These are phyloP conservation scores for Polygonum aviculare DNA, from an alignment of 148 eudicot genomes.

Conservation along the genomic window DNA sequence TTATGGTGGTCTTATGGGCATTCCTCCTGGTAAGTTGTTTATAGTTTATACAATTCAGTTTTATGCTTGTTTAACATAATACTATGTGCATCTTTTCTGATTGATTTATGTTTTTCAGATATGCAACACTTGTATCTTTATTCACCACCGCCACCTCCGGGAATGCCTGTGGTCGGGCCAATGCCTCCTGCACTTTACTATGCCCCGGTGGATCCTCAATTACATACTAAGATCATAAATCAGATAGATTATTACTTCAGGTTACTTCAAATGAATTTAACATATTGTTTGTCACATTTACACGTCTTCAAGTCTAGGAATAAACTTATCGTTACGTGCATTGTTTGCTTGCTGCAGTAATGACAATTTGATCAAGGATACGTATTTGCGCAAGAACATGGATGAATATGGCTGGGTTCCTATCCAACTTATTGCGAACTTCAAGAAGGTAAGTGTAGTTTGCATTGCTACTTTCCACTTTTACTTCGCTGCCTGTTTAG, in stretches of 20 bases:
- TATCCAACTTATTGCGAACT: slow-evolving; percentile 54
- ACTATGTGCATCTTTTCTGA: neutral
- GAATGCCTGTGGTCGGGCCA: slow-evolving; percentile 40
- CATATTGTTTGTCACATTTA: neutral
- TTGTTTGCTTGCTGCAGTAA: slow-evolving; percentile 34
- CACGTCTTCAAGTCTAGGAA: neutral
- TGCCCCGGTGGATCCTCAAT: slow-evolving; percentile 38
- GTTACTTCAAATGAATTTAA: slow-evolving; percentile 20
- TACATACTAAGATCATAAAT: slow-evolving; percentile 41
- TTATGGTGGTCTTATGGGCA: slow-evolving; percentile 34
- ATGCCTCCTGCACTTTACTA: slow-evolving; percentile 20
- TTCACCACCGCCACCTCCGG: slow-evolving; percentile 24
- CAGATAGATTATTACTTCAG: slow-evolving; percentile 92
- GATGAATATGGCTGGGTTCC: slow-evolving; percentile 90
- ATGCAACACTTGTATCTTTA: slow-evolving; percentile 23
- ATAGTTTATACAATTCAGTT: neutral
- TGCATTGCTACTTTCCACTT: neutral
- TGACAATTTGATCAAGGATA: slow-evolving; percentile 74
- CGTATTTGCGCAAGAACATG: slow-evolving; percentile 66
- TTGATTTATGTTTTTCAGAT: slow-evolving; percentile 34
- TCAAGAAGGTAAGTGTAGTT: slow-evolving; percentile 50
- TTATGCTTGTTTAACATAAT: neutral
- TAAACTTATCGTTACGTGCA: neutral
- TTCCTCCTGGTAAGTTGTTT: slow-evolving; percentile 49
- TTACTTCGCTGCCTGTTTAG: neutral